Evolutionary conservation across 345 rosid genomes (phyloP), one percentile per base, ranked within the genome.

Genomic region (Ceriops tagal): DNA sequence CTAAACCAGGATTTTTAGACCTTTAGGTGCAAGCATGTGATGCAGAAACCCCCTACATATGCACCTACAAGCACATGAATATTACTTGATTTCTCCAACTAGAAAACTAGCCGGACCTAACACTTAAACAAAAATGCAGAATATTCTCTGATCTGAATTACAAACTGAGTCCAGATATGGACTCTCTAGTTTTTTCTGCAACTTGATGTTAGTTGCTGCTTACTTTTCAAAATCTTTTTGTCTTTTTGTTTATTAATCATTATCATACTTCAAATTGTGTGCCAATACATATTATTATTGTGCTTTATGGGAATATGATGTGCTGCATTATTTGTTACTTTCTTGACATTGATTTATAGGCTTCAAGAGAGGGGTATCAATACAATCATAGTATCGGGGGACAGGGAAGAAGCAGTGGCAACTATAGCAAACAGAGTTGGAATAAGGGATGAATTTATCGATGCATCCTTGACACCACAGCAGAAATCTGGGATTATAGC

Each of bases 381-480:
- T 71, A 89, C 88, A 66, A 64, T 93, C 58, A 86, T 93, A 70
- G 73, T 91, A 82, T 91, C 98, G 37, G 97, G 98, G 68, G 98
- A 93, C 72, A 85, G 96, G 95, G 96, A 91, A 91, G 97, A 87
- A 81, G 97, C 93, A 83, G 96, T 89, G 74, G 91, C 97, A 86
- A 74, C 85, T 28, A 81, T 88, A 53, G 97, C 96, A 27, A 81
- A 80, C 79, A 75, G 75, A 11, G 91, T 91, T 70, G 96, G 97
- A 62, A 91, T 91, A 69, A 78, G 62, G 74, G 73, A 68, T 71
- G 87, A 86, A 76, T 83, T 68, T 52, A 75, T 89, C 69, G 83
- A 89, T 70, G 88, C 88, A 72, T 88, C 97, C 67, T 73, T 83
- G 83, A 74, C 89, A 66, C 98, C 98, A 0, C 87, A 86, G 85